Base-by-base conservation (phyloP, 768 basidiomycete genomes). In the Rhizopogon vulgaris region DNA sequence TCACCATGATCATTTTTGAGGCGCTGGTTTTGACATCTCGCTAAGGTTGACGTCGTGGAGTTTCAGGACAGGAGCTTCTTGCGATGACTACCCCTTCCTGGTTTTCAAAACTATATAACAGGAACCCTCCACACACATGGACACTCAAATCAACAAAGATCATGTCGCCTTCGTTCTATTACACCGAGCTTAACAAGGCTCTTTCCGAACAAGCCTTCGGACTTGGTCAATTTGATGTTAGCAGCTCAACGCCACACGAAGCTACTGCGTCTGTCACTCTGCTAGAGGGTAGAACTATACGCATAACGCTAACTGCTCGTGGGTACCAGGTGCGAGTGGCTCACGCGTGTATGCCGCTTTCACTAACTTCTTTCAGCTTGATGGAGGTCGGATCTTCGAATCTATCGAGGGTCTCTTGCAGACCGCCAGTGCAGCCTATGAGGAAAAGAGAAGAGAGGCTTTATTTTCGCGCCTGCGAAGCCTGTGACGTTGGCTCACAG, bases 161-260 rank as follows among this genome's bases (percentile, higher is more conserved):
- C 39, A 68, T 68, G 64, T 24, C 56, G 1, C 37, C 62, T 25
- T 51, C 62, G 22, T 72, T 73, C 60, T 64, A 61, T 58, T 60
- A 71, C 51, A 62, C 70, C 51, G 85, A 88, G 62, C 71, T 88
- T 17, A 67, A 66, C 18, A 69, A 72, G 22, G 77, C 80, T 24
- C 72, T 88, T 34, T 65, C 65, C 30, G 85, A 87, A 58, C 81
- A 86, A 54, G 67, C 74, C 4, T 83, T 79, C 57, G 80, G 79
- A 15, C 73, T 87, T 53, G 59, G 69, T 38, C 66, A 69, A 54
- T 85, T 74, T 58, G 68, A 71, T 3, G 59, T 83, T 43, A 38
- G 56, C 5, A 58, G 67, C 41, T 62, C 71, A 1, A 71, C 75
- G 2, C 56, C 70, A 1, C 68, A 75, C 48, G 74, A 79, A 57